phyloP scores from a whole-genome alignment of 2,329 filamentous ascomycete genomes.

The Chaetomiaceae sp. region DNA sequence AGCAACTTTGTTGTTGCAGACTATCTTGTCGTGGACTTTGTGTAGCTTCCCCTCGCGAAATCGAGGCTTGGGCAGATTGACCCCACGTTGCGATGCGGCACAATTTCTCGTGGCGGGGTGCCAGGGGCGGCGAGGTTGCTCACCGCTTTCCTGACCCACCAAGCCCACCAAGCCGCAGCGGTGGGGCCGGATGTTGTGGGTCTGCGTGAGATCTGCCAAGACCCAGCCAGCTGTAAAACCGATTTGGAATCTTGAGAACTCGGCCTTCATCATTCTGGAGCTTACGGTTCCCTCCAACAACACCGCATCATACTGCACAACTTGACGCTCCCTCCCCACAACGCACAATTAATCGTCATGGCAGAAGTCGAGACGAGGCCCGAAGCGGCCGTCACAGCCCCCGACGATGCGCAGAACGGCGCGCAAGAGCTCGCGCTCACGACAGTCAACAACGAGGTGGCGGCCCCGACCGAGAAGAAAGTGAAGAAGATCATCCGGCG shows the following conservation, averaged over 20 bases:
- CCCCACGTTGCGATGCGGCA: constrained; percentile 27
- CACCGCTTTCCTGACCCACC: too few species aligned
- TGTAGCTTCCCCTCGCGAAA: constrained; percentile 12
- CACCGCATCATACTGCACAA: background rate
- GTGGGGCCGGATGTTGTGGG: too few species aligned
- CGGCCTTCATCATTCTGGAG: too few species aligned
- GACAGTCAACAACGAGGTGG: constrained; percentile 41
- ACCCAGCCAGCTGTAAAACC: too few species aligned
- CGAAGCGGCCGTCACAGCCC: constrained; percentile 11
- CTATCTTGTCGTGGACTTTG: too few species aligned
- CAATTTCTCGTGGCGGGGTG: constrained; percentile 28
- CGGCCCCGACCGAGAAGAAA: constrained; percentile 52
- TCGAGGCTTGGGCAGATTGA: background rate
- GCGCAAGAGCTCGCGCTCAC: constrained; percentile 34
- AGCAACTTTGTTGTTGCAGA: too few species aligned
- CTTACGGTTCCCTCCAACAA: too few species aligned
- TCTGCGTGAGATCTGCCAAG: too few species aligned
- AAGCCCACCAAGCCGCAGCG: too few species aligned
- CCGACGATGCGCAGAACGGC: constrained; percentile 21
- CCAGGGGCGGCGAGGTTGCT: too few species aligned
- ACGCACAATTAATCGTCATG: background rate
- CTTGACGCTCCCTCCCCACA: background rate
- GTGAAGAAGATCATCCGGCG: constrained; percentile 89
- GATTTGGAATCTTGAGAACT: too few species aligned
- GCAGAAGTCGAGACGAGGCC: constrained; percentile 17